Evolutionary conservation across 495 filamentous ascomycete genomes (phyloP), one percentile per base, ranked within the genome.

Genomic region (Rostrohypoxylon terebratum): DNA sequence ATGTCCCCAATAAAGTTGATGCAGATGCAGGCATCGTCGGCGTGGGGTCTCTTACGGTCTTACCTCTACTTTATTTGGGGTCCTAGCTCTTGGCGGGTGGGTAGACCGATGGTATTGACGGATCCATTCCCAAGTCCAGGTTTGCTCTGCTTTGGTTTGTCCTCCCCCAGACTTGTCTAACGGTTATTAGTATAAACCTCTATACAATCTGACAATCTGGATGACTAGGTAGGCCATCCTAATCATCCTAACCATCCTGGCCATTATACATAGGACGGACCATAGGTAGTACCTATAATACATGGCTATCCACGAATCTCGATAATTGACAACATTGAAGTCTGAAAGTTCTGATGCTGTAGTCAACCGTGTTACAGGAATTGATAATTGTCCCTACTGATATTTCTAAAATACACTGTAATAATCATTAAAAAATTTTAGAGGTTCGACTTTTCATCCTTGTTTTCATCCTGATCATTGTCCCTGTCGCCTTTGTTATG

Each of bases 21-120:
- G 72, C 72, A 66, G 72, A 55, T 71, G 68, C 62, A 66, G 40
- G 65, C 62, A 74, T 69, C 58, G 62, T 63, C 58, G 68, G 50
- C 62, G 53, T 64, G 68, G 68, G 64, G 62, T 68, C 51, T 54
- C 51, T 70, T 63, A 36, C 47, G 65, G 44, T 54, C 51, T 70
- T 63, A 36, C 47, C 18, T 25, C 21, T 50, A 25, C 20, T 53
- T 4, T 4, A 23, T 53, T 53, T 11, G 48, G 48, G 48, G 9
- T 11, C 48, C 48, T 53, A n/a, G 4, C 13, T 20, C 42, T 45
- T 20, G 53, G 16, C 48, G 20, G 42, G 18, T 45, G 42, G 42
- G 45, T 61, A 28, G 28, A 28, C 6, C 3, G 28, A 5, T 28
- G 28, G 28, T 28, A 4, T 28, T 28, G 28, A 28, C 6, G 28